A percentile compares a stretch with the other conserved stretches of the same genome.
phyloP scores from a whole-genome alignment of 2,329 filamentous ascomycete species.

The Trichoderma aggressivum region DNA sequence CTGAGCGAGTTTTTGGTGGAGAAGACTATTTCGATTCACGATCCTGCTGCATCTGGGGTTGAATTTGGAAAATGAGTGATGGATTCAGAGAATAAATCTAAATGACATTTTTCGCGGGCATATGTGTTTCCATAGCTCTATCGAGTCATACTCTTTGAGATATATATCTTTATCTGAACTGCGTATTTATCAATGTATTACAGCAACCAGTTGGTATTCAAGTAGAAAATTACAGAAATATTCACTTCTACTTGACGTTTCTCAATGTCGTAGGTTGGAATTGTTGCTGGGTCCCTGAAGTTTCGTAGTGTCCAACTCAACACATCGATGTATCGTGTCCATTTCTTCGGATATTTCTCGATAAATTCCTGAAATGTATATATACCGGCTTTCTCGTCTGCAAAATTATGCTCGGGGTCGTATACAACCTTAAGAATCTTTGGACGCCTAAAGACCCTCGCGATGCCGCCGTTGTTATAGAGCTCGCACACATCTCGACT shows the following conservation, averaged over 20 bases:
- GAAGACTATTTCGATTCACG: constrained; percentile 19
- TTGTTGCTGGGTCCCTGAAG: no score
- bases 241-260: no score
- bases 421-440: background rate
- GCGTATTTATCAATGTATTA: no score
- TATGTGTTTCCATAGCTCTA: background rate
- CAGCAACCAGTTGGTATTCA: no score
- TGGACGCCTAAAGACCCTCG: background rate
- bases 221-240: no score
- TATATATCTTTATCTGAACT: no score
- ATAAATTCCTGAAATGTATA: background rate
- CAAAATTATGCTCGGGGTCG: background rate
- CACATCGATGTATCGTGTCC: no score
- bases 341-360: background rate
- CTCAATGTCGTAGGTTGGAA: no score
- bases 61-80: background rate
- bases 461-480: background rate
- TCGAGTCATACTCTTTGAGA: no score
- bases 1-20: constrained; percentile 26
- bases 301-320: no score
- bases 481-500: background rate
- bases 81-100: background rate
- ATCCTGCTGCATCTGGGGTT: background rate
- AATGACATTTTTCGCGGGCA: background rate
- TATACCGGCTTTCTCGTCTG: background rate